Evolutionary conservation across 345 rosid genomes (phyloP).

Genomic region (Mangifera indica): DNA sequence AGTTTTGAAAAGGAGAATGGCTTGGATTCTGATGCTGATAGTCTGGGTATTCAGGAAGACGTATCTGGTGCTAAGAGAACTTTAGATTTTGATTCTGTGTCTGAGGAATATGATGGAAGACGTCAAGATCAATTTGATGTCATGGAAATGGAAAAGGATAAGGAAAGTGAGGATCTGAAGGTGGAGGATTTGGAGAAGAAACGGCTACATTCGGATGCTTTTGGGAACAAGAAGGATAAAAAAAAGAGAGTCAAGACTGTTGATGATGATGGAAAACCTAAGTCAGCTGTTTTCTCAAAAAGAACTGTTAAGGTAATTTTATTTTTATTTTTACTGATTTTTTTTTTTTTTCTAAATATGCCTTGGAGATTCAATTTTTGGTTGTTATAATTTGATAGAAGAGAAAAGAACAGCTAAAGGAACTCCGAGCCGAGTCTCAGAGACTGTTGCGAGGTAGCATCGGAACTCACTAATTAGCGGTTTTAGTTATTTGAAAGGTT

Average conservation of each 20-base stretch:
- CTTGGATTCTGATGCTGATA: constrained; percentile 32
- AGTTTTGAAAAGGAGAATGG: constrained; percentile 32
- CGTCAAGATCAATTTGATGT: constrained; percentile 26
- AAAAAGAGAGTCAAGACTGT: constrained; percentile 31
- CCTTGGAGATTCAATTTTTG: constrained; percentile 9
- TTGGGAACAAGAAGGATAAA: constrained; percentile 25
- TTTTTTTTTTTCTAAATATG: not conserved
- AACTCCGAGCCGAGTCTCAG: constrained; percentile 80
- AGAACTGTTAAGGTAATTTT: constrained; percentile 44
- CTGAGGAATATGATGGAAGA: constrained; percentile 32
- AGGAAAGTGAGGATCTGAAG: constrained; percentile 8
- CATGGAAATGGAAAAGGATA: constrained; percentile 20
- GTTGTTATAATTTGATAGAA: constrained; percentile 39
- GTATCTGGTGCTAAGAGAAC: constrained; percentile 36
- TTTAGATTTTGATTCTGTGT: constrained; percentile 44
- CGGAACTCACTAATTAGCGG: not conserved
- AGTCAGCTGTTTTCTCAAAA: constrained; percentile 38
- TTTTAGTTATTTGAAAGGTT: constrained; percentile 9
- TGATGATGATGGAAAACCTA: constrained; percentile 37
- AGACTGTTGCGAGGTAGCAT: constrained; percentile 73
- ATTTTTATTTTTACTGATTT: not conserved
- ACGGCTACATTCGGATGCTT: constrained; percentile 17
- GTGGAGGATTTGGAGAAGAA: constrained; percentile 25
- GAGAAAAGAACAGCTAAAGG: constrained; percentile 57
- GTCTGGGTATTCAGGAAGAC: constrained; percentile 26